Conservation (phyloP, 768 basidiomycete genomes). For the Pulveroboletus ravenelii region DNA sequence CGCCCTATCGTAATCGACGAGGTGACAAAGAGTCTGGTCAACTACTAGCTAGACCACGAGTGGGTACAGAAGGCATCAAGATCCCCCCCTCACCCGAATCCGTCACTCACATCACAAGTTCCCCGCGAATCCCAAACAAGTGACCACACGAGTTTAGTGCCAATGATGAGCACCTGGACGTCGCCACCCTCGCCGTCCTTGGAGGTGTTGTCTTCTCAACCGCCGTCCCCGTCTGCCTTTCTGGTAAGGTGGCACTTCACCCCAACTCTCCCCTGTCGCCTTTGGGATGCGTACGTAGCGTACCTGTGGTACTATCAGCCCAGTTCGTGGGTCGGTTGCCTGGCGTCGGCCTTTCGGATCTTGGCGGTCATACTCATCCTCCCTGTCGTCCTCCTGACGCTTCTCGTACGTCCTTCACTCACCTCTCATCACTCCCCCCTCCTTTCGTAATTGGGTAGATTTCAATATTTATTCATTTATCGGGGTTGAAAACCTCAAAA, state of each 20-base stretch:
- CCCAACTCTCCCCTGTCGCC: conserved; percentile 30
- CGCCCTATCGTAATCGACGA: conserved; percentile 22
- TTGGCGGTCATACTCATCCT: conserved; percentile 49
- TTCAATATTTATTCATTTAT: conserved; percentile 2
- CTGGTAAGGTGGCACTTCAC: conserved; percentile 6
- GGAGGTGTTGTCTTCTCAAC: conserved; percentile 2
- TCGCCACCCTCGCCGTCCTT: conserved; percentile 3
- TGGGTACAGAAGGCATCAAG: not conserved
- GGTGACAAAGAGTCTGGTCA: not conserved
- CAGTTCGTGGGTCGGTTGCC: conserved; percentile 62
- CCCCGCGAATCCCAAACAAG: not conserved
- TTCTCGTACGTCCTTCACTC: conserved; percentile 48
- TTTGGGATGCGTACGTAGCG: conserved; percentile 60
- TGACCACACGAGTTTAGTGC: conserved; percentile 5
- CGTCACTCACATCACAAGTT: conserved; percentile 1
- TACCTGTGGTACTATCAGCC: conserved; percentile 62
- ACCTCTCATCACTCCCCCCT: conserved; percentile 6
- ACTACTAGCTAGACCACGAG: not conserved
- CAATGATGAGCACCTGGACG: conserved; percentile 9
- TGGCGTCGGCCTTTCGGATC: conserved; percentile 60
- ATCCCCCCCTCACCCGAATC: not conserved
- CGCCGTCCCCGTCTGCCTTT: conserved; percentile 21
- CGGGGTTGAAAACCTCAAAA: not conserved
- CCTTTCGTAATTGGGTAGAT: conserved; percentile 9
- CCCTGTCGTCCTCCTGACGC: conserved; percentile 55